Evolutionary conservation across 768 basidiomycete species (phyloP).

Genomic region (Chlorophyllum brunneum): DNA sequence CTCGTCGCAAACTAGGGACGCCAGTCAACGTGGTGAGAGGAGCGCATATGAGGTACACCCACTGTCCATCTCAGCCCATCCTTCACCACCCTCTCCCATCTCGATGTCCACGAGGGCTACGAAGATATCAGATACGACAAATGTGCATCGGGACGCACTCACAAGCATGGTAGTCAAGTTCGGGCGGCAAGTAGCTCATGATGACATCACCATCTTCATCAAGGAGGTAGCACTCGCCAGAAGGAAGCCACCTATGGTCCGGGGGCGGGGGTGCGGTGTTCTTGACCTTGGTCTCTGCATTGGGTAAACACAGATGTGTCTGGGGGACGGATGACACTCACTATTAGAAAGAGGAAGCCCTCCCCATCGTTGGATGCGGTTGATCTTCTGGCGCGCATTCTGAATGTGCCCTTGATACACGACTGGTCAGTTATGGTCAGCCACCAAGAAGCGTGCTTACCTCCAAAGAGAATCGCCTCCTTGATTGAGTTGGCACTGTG

Average conservation of each 20-base stretch:
- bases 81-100: conserved; percentile 1
- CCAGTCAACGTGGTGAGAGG: not conserved
- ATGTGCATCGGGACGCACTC: not conserved
- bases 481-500: not conserved
- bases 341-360: not conserved
- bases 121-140: not conserved
- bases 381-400: not conserved
- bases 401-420: not conserved
- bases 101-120: not conserved
- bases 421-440: not conserved
- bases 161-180: too few relatives aligned
- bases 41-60: not conserved
- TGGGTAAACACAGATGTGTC: not conserved
- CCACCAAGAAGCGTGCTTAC: not conserved
- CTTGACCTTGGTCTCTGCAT: not conserved
- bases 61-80: conserved; percentile 5
- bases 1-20: not conserved
- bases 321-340: not conserved
- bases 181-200: not conserved
- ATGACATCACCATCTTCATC: not conserved
- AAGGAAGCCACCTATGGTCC: not conserved
- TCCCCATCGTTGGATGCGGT: not conserved
- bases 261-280: not conserved
- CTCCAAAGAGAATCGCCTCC: not conserved
- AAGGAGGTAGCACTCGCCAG: not conserved